A percentile compares a stretch with the other conserved stretches of the same genome.
These are phyloP conservation scores for Sarocladium strictum DNA, from an alignment of 2,329 filamentous ascomycete genomes.

Conservation along the genomic window DNA sequence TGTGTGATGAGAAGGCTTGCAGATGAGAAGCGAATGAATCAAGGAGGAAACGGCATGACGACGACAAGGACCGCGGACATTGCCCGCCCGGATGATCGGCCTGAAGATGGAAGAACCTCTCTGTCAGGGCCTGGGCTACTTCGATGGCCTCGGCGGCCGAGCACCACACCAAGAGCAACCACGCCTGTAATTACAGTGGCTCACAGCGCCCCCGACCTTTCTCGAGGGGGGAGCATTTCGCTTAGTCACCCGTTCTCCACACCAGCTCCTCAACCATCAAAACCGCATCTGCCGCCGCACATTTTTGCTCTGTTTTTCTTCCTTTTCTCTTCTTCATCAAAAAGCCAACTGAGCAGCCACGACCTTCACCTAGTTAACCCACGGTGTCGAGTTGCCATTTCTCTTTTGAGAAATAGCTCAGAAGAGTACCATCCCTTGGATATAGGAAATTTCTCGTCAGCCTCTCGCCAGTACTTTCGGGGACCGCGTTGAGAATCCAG, in stretches of 20 bases:
- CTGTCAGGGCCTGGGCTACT: no score
- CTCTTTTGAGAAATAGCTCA: slow-evolving; percentile 37
- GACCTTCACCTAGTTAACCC: slow-evolving; percentile 45
- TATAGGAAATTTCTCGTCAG: slow-evolving; percentile 57
- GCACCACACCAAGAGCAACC: no score
- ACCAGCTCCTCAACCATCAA: slow-evolving; percentile 17
- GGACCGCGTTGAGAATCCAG: slow-evolving; percentile 17
- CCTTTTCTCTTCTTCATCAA: slow-evolving; percentile 50
- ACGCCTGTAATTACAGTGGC: no score
- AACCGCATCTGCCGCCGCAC: slow-evolving; percentile 19
- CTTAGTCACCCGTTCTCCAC: slow-evolving; percentile 7
- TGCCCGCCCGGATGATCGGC: neutral
- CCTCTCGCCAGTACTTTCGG: slow-evolving; percentile 25
- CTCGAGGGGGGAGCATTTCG: no score
- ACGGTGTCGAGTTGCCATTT: slow-evolving; percentile 58
- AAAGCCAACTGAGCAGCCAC: slow-evolving; percentile 59
- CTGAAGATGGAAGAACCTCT: no score
- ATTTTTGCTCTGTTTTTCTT: slow-evolving; percentile 21
- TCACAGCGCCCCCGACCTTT: no score
- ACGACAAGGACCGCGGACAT: neutral
- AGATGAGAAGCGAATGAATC: neutral
- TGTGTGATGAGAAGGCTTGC: neutral
- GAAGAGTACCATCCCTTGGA: slow-evolving; percentile 53
- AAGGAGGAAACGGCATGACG: slow-evolving; percentile 3
- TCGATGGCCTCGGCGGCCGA: no score